Evolutionary conservation across 1,139 yeast genomes (phyloP), one percentile per base, ranked within the genome.

Genomic region (Meyerozyma athensensis): DNA sequence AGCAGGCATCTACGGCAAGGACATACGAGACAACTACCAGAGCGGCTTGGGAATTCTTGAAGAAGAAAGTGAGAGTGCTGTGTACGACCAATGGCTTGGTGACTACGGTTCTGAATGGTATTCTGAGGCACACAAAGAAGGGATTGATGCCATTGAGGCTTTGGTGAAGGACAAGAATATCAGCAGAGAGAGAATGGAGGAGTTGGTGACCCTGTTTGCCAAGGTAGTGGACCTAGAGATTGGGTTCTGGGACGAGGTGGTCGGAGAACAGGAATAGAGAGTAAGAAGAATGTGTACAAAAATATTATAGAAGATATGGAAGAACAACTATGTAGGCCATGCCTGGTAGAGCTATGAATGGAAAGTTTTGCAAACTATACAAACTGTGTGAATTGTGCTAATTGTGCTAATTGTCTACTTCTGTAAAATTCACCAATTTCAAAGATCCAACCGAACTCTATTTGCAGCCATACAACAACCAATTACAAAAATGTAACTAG

Each of bases 101-200:
- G 84, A 78, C 38, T 84, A 85, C 52, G 52, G 66, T 2, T 69
- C 81, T 2, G 78, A 75, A 1, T 72, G 79, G 74, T 84, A 76
- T 48, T 42, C 46, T 1, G 59, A 63, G 12, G 86, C 86, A 1
- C 72, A 79, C 43, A 45, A 43, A 12, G 61, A 59, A 38, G 94
- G 81, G 0, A 61, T 62, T 36, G 47, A 55, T 16, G 62, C 74
- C 2, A 59, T 85, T 37, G 78, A 83, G 45, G 55, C 55, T 6
- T 47, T 72, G 7, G 54, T 65, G 26, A 56, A 49, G 39, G 47
- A 56, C 21, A 58, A 55, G 28, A 41, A 40, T 0, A 40, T 67
- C 12, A 61, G 72, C 18, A 49, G 60, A 17, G 56, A 61, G 20
- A 62, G 79, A 42, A 36, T 74, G n/a, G 72, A 77, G 14, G 68